A percentile compares a stretch with the other conserved stretches of the same genome.
Conservation (phyloP, 2,329 filamentous ascomycete species). For the Colletotrichum liriopes region DNA sequence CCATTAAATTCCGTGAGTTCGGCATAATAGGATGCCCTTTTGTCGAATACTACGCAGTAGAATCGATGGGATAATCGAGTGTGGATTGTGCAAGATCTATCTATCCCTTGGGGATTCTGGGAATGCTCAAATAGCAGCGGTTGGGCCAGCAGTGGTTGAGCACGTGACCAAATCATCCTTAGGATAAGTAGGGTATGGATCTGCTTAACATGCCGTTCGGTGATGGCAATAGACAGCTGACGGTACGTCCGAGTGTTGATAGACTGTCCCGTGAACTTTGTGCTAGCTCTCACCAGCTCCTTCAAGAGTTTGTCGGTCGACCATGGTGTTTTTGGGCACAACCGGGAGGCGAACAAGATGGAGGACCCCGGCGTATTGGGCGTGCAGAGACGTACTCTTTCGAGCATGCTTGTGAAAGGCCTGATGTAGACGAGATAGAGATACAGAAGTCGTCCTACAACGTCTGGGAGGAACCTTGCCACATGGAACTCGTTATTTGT, state of each 20-base stretch:
- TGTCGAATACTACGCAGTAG: no score
- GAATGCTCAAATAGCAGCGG: no score
- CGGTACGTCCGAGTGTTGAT: neutral
- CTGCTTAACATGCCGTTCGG: neutral
- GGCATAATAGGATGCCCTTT: no score
- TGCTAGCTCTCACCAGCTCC: neutral
- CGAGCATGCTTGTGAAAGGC: neutral
- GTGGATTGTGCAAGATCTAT: no score
- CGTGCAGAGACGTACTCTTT: neutral
- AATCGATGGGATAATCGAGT: no score
- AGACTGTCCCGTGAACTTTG: neutral
- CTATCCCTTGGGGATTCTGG: no score
- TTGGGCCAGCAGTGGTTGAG: no score
- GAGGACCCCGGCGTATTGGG: neutral
- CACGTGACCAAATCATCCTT: no score
- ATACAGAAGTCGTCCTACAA: neutral
- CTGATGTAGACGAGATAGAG: constrained; percentile 7
- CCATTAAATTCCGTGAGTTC: no score
- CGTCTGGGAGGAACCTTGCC: neutral
- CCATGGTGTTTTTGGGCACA: neutral
- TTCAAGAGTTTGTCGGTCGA: neutral
- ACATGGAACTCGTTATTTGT: neutral
- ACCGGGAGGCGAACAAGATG: neutral
- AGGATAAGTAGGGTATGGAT: no score
- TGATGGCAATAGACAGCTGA: constrained; percentile 1